Conservation (phyloP, 164 flowering plant genomes). For the Annona squamosa region DNA sequence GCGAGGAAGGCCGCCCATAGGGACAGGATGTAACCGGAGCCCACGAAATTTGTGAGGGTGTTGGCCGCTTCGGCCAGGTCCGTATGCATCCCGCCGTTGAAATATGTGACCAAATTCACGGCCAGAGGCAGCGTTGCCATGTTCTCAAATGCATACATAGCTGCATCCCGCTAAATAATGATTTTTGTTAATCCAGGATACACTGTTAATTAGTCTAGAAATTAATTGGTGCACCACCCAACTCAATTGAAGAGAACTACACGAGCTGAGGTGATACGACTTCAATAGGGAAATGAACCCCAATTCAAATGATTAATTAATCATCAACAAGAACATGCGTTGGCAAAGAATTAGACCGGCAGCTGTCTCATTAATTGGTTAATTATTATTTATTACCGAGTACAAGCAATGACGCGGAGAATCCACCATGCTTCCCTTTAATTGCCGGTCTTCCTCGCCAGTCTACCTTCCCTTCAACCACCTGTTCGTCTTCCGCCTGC, state of each 20-base stretch:
- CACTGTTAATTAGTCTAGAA: background rate
- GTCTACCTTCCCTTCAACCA: conserved; percentile 59
- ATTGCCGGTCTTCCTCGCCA: conserved; percentile 63
- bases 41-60: conserved; percentile 49
- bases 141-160: conserved; percentile 37
- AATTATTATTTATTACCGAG: conserved; percentile 25
- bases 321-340: too few relatives aligned
- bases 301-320: too few relatives aligned
- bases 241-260: background rate
- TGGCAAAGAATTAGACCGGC: too few relatives aligned
- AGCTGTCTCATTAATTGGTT: too few relatives aligned
- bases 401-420: conserved; percentile 26
- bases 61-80: conserved; percentile 52
- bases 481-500: conserved; percentile 37
- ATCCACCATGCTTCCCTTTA: conserved; percentile 59
- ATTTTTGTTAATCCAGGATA: background rate
- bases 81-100: conserved; percentile 51
- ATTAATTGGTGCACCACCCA: background rate
- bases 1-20: conserved; percentile 42
- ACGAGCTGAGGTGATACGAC: too few relatives aligned
- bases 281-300: too few relatives aligned
- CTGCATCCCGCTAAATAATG: conserved; percentile 24
- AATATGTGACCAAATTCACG: conserved; percentile 53
- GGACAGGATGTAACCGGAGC: conserved; percentile 45
- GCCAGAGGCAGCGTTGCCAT: conserved; percentile 43